Conservation (phyloP, 345 rosid species). For the Noccaea caerulescens region DNA sequence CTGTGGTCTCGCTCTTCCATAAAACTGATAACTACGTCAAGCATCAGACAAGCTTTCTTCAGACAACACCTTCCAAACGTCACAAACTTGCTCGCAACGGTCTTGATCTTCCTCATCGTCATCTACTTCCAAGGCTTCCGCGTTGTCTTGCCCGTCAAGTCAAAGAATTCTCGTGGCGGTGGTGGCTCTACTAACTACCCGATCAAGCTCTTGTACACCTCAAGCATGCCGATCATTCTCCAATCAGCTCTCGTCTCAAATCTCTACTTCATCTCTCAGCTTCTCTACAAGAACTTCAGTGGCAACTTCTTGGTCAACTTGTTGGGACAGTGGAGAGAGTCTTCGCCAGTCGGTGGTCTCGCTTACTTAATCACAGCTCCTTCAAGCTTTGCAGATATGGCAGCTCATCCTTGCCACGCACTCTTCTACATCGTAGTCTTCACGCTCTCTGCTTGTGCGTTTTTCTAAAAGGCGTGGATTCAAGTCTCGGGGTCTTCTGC, state of each 20-base stretch:
- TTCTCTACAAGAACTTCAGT: slow-evolving; percentile 59
- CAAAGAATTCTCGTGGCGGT: slow-evolving; percentile 76
- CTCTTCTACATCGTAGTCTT: slow-evolving; percentile 29
- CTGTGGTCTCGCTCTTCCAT: slow-evolving; percentile 74
- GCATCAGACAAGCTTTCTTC: slow-evolving; percentile 65
- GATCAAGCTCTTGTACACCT: slow-evolving; percentile 76
- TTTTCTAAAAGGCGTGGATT: slow-evolving; percentile 7
- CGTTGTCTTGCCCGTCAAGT: slow-evolving; percentile 70
- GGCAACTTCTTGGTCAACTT: slow-evolving; percentile 65
- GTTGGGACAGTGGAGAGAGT: slow-evolving; percentile 70
- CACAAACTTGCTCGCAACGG: slow-evolving; percentile 74
- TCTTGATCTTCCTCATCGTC: slow-evolving; percentile 62
- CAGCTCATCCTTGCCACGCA: slow-evolving; percentile 9
- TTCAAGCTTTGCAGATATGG: no score
- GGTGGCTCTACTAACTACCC: slow-evolving; percentile 59
- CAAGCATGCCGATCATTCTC: slow-evolving; percentile 82
- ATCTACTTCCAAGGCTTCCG: slow-evolving; percentile 80
- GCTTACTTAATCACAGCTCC: no score
- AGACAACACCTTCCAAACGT: slow-evolving; percentile 75
- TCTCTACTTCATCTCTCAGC: slow-evolving; percentile 73
- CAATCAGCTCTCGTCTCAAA: slow-evolving; percentile 80
- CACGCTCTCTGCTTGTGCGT: slow-evolving; percentile 15
- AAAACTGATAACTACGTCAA: slow-evolving; percentile 58
- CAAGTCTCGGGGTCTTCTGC: slow-evolving; percentile 11
- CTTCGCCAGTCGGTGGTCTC: slow-evolving; percentile 35